phyloP scores from a whole-genome alignment of 345 rosid species.

The Fremontodendron californicum region DNA sequence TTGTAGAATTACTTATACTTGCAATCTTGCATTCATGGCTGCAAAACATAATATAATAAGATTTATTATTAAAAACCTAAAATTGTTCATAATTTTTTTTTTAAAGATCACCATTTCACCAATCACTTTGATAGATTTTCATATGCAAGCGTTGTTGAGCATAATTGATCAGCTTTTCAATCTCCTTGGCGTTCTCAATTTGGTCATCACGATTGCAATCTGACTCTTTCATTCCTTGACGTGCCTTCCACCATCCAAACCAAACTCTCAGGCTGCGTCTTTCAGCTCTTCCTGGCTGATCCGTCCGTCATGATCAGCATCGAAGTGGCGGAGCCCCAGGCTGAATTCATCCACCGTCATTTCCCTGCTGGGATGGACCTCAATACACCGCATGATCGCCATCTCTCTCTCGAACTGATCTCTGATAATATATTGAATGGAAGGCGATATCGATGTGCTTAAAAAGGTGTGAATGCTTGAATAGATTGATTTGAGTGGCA shows the following conservation, averaged over 20 bases:
- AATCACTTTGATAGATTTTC: constrained; percentile 24
- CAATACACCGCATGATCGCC: constrained; percentile 24
- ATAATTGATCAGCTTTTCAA: constrained; percentile 23
- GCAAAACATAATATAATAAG: no score
- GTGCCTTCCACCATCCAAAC: constrained; percentile 38
- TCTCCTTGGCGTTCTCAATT: constrained; percentile 24
- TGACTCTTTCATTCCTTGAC: constrained; percentile 28
- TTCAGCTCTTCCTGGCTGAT: constrained; percentile 27
- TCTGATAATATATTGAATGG: not conserved
- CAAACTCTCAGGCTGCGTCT: constrained; percentile 25
- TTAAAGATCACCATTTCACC: not conserved
- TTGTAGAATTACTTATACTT: not conserved
- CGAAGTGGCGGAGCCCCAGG: constrained; percentile 21
- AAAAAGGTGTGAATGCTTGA: not conserved
- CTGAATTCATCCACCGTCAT: constrained; percentile 34
- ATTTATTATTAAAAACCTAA: no score
- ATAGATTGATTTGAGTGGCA: not conserved
- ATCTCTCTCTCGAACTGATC: not conserved
- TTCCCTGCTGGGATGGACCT: constrained; percentile 24
- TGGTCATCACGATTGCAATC: constrained; percentile 24
- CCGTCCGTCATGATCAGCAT: constrained; percentile 20
- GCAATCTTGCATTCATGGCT: not conserved
- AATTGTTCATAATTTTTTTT: no score
- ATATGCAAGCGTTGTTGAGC: constrained; percentile 28
- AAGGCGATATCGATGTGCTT: not conserved